Base-by-base conservation (phyloP, 2,329 filamentous ascomycete genomes). In the Xylaria sp. region DNA sequence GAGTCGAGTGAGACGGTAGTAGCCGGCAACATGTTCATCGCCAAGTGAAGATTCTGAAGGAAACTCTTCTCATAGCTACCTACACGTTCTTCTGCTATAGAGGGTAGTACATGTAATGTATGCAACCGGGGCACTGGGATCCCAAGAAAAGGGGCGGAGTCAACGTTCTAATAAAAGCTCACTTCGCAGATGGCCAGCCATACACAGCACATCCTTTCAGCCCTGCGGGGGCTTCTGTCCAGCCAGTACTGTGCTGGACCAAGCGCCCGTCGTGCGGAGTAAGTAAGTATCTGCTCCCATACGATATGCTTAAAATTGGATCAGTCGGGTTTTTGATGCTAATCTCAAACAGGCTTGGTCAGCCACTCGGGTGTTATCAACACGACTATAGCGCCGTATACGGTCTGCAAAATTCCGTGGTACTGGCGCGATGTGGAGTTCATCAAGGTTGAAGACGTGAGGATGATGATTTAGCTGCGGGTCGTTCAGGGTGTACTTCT, bases 321-420 rank as follows among this genome's bases (percentile, higher is more conserved):
- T 54, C 44, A 33, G 29, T 42, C 10, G 17, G 27, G 27, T 15
- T 55, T 22, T 36, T 10, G 9, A n/a, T 31, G 17, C 58, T 63
- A 63, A 60, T 59, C 64, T 59, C 9, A 36, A 66, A 66, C 39
- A 54, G 58, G 63, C 15, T 58, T 53, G 45, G 49, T 38, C 27
- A 10, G 27, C 15, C 13, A n/a, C 55, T 54, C 17, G 10, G 31
- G 36, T 25, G 15, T 47, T 33, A 9, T 39, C 36, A 39, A 33
- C 39, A 39, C 33, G 33, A 27, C 22, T 17, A 17, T 38, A 54
- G n/a, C 20, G 17, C 17, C 17, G 20, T 33, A 29, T 44, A 29
- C 44, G 9, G 36, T 39, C 39, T 22, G 22, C 31, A 33, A 49
- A 60, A 47, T 59, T 42, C 47, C 29, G 38, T 38, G 15, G 54